A percentile compares a stretch with the other conserved stretches of the same genome.
phyloP scores from a whole-genome alignment of 352 stramenopile species.

The Phytophthora hibernalis region DNA sequence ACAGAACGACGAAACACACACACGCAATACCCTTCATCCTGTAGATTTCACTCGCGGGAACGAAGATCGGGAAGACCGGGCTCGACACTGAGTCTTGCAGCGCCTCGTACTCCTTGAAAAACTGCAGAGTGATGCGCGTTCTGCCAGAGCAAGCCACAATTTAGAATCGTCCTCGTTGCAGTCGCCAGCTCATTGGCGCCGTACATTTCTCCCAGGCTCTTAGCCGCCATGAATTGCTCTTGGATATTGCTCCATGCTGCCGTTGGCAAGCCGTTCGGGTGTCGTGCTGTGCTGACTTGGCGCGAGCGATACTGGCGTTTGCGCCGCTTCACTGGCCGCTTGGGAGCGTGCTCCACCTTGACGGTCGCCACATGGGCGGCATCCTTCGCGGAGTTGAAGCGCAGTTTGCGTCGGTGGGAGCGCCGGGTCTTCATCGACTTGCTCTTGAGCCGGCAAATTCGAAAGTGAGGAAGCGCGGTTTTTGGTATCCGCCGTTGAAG shows the following conservation, averaged over 20 bases:
- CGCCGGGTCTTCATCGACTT: slow-evolving; percentile 40
- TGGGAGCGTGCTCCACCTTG: slow-evolving; percentile 17
- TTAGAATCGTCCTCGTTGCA: not conserved
- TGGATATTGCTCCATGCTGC: slow-evolving; percentile 45
- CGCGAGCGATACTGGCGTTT: slow-evolving; percentile 28
- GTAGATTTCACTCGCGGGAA: slow-evolving; percentile 71
- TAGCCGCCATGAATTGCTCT: slow-evolving; percentile 46
- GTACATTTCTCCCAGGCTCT: slow-evolving; percentile 63
- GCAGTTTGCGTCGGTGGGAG: slow-evolving; percentile 35
- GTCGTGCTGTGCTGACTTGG: slow-evolving; percentile 4
- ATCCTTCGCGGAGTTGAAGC: slow-evolving; percentile 28
- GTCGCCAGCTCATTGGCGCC: slow-evolving; percentile 7
- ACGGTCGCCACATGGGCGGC: slow-evolving; percentile 17
- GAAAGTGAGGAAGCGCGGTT: slow-evolving; percentile 45
- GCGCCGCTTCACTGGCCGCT: slow-evolving; percentile 29
- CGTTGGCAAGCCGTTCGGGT: slow-evolving; percentile 24
- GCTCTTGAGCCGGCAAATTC: slow-evolving; percentile 24
- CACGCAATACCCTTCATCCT: slow-evolving; percentile 60
- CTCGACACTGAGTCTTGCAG: slow-evolving; percentile 26
- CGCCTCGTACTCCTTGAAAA: slow-evolving; percentile 70
- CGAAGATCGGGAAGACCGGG: slow-evolving; percentile 49
- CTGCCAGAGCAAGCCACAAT: slow-evolving; percentile 25
- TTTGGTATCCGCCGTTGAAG: slow-evolving; percentile 26
- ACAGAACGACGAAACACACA: slow-evolving; percentile 13
- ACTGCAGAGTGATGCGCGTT: slow-evolving; percentile 58